Conservation (phyloP, 2,329 filamentous ascomycete genomes). For the Neonectria hederae region DNA sequence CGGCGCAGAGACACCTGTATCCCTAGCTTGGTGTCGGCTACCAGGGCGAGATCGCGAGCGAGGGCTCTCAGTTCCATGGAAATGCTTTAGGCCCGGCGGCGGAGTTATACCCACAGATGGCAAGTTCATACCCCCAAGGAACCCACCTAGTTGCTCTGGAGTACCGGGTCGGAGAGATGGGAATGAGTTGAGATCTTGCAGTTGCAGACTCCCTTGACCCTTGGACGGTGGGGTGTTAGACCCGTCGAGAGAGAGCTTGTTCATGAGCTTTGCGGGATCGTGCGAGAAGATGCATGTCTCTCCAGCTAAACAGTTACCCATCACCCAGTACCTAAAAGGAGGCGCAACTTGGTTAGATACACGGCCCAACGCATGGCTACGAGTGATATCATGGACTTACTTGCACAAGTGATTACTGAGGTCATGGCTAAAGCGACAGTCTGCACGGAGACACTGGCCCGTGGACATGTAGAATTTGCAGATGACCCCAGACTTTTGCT, state of each 20-base stretch:
- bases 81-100: conserved; percentile 75
- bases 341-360: conserved; percentile 13
- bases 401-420: conserved; percentile 97
- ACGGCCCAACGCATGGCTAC: background rate
- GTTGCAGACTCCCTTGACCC: conserved; percentile 74
- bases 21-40: conserved; percentile 75
- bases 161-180: conserved; percentile 74
- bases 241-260: conserved; percentile 79
- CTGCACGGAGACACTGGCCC: conserved; percentile 93
- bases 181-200: conserved; percentile 87
- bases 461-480: conserved; percentile 98
- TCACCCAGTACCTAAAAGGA: conserved; percentile 83
- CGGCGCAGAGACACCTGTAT: conserved; percentile 73
- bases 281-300: conserved; percentile 97
- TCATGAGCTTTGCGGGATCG: conserved; percentile 87
- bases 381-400: conserved; percentile 64
- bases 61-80: conserved; percentile 68
- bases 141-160: conserved; percentile 66
- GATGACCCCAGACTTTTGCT: conserved; percentile 85
- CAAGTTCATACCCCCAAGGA: conserved; percentile 62
- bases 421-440: conserved; percentile 97
- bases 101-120: conserved; percentile 66
- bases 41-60: conserved; percentile 83
- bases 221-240: conserved; percentile 70
- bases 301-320: conserved; percentile 93